Percentiles rank a stretch among this genome's conserved stretches.
Evolutionary conservation across 768 basidiomycete species (phyloP).

Genomic region (Cubamyces sp.): DNA sequence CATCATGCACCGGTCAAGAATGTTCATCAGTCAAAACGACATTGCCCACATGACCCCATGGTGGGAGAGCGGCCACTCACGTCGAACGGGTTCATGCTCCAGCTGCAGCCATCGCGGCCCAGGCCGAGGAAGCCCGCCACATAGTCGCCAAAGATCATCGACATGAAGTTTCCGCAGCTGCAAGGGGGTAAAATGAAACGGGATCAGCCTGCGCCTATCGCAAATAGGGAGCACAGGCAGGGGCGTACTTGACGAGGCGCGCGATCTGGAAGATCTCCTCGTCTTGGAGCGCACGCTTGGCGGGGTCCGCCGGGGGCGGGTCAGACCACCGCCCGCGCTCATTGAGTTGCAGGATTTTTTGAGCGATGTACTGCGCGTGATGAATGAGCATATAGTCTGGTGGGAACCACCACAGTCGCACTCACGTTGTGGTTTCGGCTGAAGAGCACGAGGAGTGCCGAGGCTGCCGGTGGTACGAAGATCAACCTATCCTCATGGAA

Average conservation of each 20-base stretch:
- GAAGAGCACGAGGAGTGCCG: conserved; percentile 58
- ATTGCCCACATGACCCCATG: too few relatives aligned
- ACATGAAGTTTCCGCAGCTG: conserved; percentile 56
- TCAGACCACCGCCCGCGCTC: conserved; percentile 52
- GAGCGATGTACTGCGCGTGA: conserved; percentile 52
- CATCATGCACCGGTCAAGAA: neutral
- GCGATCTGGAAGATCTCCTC: conserved; percentile 64
- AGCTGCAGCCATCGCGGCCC: conserved; percentile 51
- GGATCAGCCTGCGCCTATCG: neutral
- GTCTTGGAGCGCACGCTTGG: conserved; percentile 41
- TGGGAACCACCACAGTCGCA: conserved; percentile 6
- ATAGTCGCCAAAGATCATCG: conserved; percentile 59
- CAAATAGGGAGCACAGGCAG: neutral
- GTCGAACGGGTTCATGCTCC: conserved; percentile 57
- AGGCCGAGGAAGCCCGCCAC: conserved; percentile 61
- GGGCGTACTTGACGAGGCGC: conserved; percentile 50
- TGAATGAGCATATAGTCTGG: neutral
- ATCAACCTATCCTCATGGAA: conserved; percentile 56
- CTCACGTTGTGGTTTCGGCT: conserved; percentile 61
- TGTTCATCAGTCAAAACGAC: too few relatives aligned
- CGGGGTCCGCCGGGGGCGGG: conserved; percentile 37
- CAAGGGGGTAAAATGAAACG: neutral
- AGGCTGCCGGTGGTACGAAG: conserved; percentile 56
- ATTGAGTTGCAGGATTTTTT: conserved; percentile 57
- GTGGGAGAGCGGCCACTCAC: conserved; percentile 27